Base-by-base conservation (phyloP, 208 protist genomes). In the Wallacemonas rigidus region DNA sequence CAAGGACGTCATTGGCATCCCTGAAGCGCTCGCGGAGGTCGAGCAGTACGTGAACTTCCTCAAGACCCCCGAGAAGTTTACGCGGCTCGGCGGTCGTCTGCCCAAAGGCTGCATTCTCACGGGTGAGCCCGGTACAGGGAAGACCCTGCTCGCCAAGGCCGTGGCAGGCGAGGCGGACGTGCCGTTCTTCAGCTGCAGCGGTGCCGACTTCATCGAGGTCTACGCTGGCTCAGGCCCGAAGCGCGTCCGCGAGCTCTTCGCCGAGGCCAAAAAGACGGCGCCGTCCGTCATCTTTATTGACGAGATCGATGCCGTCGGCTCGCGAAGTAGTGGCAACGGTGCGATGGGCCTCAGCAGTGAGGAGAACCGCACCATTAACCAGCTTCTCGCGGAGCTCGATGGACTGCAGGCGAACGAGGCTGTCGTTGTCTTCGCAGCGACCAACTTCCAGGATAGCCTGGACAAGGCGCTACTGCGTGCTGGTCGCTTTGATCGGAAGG, bases 231-330 rank as follows among this genome's bases (percentile, higher is more conserved):
- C 98, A 1, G 98, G 98, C 2, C 95, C 98, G 14, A 91, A 90
- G 72, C 88, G 98, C 14, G 94, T 99, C 39, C 91, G 98, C 35
- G 95, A 98, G 54, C 85, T 99, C 8, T 99, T 99, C 71, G 86
- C 74, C 0, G 83, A 75, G 7, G 98, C 98, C 12, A 96, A 94
- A 72, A 79, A 89, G 69, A 85, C 89, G 26, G 86, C 93, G 26
- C 98, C 98, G 44, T 98, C 94, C 61, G 98, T 99, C 48, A 96
- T 99, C 55, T 99, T 99, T 87, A 98, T 99, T 44, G 98, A 99
- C 81, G 98, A 99, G 78, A 98, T 99, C 58, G 98, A 99, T 72
- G 95, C 98, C 1, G 89, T 99, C 14, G 98, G 98, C 12, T 89
- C 85, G 14, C 85, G 80, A 40, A 90, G 94, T 79, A 85, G 74